Evolutionary conservation across 495 filamentous ascomycete species (phyloP).

Genomic region (Opeltia flavorubescens): DNA sequence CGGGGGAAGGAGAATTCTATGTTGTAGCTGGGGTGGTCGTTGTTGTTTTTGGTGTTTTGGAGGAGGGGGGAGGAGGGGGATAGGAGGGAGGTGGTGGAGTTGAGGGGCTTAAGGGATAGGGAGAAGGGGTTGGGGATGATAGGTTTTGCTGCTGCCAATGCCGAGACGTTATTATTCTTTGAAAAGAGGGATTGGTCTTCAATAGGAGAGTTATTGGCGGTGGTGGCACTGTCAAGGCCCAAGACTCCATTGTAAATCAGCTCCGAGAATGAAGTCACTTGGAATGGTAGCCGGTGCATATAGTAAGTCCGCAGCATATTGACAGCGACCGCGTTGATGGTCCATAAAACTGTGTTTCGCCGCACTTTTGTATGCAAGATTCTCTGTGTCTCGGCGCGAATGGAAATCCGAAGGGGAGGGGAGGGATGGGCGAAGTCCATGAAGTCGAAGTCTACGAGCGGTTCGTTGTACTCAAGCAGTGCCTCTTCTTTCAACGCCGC

Average conservation of each 20-base stretch:
- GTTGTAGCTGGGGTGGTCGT: too few species aligned
- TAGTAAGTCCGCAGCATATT: not conserved
- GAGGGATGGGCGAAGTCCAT: not conserved
- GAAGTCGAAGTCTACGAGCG: not conserved
- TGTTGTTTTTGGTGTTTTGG: too few species aligned
- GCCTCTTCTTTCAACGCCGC: not conserved
- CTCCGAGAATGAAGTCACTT: not conserved
- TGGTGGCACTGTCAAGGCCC: not conserved
- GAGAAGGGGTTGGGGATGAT: not conserved
- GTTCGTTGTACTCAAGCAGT: not conserved
- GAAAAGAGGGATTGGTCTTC: not conserved
- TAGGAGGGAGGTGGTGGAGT: not conserved
- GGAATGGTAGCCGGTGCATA: not conserved
- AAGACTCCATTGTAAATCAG: not conserved
- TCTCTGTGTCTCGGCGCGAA: not conserved
- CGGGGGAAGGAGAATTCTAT: too few species aligned
- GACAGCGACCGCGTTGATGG: not conserved
- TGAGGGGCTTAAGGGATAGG: not conserved
- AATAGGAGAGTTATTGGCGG: not conserved
- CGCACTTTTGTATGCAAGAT: not conserved
- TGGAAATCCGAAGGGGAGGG: not conserved
- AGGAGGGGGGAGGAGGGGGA: too few species aligned
- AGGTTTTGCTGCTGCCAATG: not conserved
- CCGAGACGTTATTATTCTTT: not conserved
- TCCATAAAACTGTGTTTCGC: not conserved